Evolutionary conservation across 257 asterid species (phyloP).

Genomic region (Solanum clarkiae): DNA sequence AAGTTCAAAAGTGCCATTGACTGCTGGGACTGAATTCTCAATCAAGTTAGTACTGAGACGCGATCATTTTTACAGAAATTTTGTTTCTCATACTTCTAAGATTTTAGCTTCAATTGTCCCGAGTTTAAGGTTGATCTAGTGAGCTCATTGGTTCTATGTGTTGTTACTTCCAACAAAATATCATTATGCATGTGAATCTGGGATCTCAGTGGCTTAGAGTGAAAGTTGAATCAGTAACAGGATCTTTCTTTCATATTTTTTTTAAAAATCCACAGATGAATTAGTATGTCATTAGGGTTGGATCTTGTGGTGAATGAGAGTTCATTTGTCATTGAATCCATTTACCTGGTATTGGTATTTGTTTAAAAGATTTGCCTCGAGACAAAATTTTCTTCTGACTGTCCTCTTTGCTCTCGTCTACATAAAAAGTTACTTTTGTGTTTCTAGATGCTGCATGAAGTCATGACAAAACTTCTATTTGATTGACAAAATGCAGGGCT

Average conservation of each 20-base stretch:
- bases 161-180: not conserved
- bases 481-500: conserved; percentile 50
- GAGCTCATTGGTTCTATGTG: not conserved
- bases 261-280: not conserved
- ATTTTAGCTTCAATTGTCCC: not conserved
- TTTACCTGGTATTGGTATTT: not conserved
- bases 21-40: not conserved
- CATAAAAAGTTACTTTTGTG: not conserved
- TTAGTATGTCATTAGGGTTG: not conserved
- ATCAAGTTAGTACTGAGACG: not conserved
- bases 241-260: not conserved
- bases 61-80: not conserved
- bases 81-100: not conserved
- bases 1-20: not conserved
- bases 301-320: not conserved
- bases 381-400: not conserved
- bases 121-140: not conserved
- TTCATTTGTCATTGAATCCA: not conserved
- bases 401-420: not conserved
- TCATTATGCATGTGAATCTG: not conserved
- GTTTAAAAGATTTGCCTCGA: not conserved
- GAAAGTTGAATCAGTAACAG: not conserved
- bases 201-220: not conserved
- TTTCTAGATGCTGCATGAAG: not conserved
- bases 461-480: not conserved